Conservation (phyloP, 257 asterid species). For the Solanum megistacrolobum region DNA sequence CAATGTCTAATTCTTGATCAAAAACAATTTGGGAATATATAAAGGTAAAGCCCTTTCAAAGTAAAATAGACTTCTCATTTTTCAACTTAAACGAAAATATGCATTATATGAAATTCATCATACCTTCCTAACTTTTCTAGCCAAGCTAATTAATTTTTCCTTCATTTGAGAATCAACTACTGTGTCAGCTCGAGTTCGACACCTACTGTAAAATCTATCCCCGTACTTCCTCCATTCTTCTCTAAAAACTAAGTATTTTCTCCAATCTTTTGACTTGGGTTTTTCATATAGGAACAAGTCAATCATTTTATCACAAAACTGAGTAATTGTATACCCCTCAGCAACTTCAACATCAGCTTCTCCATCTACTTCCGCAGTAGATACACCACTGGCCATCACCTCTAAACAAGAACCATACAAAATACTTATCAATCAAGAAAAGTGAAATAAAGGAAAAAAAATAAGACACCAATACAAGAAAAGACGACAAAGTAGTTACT, state of each 20-base stretch:
- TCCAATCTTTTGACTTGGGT: conserved; percentile 82
- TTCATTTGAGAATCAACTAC: conserved; percentile 48
- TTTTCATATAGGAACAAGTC: conserved; percentile 76
- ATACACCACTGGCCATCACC: conserved; percentile 11
- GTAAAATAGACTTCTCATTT: background rate
- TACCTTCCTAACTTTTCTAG: conserved; percentile 77
- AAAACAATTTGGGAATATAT: background rate
- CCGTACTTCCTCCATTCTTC: conserved; percentile 75
- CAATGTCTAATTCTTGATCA: conserved; percentile 26
- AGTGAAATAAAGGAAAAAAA: background rate
- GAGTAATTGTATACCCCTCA: conserved; percentile 68
- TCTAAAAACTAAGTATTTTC: conserved; percentile 57
- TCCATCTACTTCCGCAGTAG: conserved; percentile 24
- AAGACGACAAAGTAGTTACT: conserved; percentile 1
- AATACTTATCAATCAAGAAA: background rate
- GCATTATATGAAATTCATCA: background rate
- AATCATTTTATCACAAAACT: conserved; percentile 77
- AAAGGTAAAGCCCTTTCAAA: background rate
- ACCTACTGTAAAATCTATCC: conserved; percentile 52
- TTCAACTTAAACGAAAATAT: background rate
- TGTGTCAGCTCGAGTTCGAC: conserved; percentile 45
- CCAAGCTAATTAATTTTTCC: conserved; percentile 47
- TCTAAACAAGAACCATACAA: conserved; percentile 17
- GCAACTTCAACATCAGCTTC: conserved; percentile 59
- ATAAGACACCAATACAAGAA: background rate